These are phyloP conservation scores for Suillus discolor DNA, from an alignment of 768 basidiomycete species.

Conservation along the genomic window DNA sequence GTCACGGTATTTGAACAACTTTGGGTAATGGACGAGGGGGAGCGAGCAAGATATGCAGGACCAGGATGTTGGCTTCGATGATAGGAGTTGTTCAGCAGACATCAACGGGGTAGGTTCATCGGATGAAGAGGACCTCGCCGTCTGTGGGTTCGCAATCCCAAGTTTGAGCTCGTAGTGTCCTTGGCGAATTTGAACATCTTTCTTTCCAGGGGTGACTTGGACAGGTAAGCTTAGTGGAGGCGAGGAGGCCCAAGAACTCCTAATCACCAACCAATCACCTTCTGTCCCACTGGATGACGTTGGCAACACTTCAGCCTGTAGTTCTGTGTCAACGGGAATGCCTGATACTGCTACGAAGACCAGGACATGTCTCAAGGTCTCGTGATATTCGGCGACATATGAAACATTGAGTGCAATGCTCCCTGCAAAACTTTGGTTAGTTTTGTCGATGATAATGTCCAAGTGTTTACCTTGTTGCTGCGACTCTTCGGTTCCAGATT, in stretches of 20 bases:
- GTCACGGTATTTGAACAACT: constrained; percentile 66
- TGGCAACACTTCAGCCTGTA: constrained; percentile 69
- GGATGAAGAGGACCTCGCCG: constrained; percentile 13
- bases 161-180: constrained; percentile 78
- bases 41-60: constrained; percentile 81
- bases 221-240: constrained; percentile 59
- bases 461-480: not conserved
- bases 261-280: constrained; percentile 64
- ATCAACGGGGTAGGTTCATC: constrained; percentile 53
- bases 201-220: constrained; percentile 58
- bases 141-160: constrained; percentile 30
- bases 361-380: constrained; percentile 78
- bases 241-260: constrained; percentile 59
- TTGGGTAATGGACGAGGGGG: constrained; percentile 58
- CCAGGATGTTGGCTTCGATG: constrained; percentile 62
- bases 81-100: constrained; percentile 66
- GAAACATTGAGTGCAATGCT: constrained; percentile 39
- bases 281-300: constrained; percentile 40
- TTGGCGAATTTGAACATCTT: constrained; percentile 56
- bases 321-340: constrained; percentile 47
- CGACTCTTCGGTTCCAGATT: constrained; percentile 14
- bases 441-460: no score
- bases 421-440: not conserved
- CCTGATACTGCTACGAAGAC: constrained; percentile 69
- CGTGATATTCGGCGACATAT: constrained; percentile 80